Base-by-base conservation (phyloP, 83 land plant genomes). In the Diphasiastrum complanatum region DNA sequence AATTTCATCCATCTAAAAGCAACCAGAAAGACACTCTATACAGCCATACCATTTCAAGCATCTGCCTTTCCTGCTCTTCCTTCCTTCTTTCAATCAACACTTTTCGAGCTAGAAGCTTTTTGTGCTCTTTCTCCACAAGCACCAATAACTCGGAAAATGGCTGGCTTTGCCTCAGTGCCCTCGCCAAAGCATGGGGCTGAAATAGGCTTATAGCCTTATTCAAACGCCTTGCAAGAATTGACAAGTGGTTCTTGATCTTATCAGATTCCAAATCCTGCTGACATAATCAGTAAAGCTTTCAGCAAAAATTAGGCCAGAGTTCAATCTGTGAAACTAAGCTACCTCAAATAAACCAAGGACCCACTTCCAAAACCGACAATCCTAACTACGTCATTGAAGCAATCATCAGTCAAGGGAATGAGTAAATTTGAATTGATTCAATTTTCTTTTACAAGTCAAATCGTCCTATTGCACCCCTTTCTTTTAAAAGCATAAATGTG, bases 1-100 rank as follows among this genome's bases (percentile, higher is more conserved):
- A n/a, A n/a, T n/a, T n/a, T n/a, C n/a, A n/a, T n/a, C n/a, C n/a
- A n/a, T n/a, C n/a, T n/a, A n/a, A n/a, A n/a, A n/a, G n/a, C n/a
- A n/a, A n/a, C n/a, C n/a, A n/a, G n/a, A n/a, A n/a, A n/a, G n/a
- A n/a, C n/a, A 12, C 23, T 29, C 43, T 23, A 2, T 11, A 61
- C 10, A 30, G 16, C 12, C 50, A 16, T 64, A 91, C 97, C 97
- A 80, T 79, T 77, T 87, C 95, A 19, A 92, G 69, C 76, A 92
- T 84, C 24, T 77, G 91, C 1, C 90, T 72, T 63, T 92, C 98
- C 55, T 92, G 98, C 46, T 92, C 98, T 75, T 92, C 98, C 75
- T 92, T 92, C 47, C 91, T 80, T 46, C 81, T 85, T 74, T 92
- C 98, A 75, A 92, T 92, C 26, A 92, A 71, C n/a, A 85, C 85